These are phyloP conservation scores for Psilocybe cyanescens DNA, from an alignment of 768 basidiomycete genomes.

Conservation along the genomic window DNA sequence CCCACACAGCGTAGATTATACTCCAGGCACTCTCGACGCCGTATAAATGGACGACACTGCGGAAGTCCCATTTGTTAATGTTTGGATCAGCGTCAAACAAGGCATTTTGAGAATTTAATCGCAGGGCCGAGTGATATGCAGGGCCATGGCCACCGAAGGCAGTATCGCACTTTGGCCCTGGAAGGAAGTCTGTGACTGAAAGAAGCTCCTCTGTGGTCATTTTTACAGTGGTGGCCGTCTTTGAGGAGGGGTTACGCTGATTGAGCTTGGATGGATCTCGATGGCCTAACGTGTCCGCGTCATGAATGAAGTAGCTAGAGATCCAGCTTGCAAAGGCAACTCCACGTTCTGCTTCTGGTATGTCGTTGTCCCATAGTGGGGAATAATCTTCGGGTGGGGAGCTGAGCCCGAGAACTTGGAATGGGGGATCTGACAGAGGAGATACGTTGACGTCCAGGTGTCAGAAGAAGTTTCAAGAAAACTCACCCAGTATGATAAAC, in stretches of 20 bases:
- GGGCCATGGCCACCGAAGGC: background rate
- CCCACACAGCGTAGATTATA: conserved; percentile 4
- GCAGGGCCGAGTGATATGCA: background rate
- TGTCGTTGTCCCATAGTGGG: conserved; percentile 1
- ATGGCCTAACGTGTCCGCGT: background rate
- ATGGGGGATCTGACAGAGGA: conserved; percentile 2
- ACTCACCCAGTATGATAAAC: background rate
- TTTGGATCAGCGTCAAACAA: conserved; percentile 2
- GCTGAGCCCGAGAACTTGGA: background rate
- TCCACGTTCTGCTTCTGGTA: background rate
- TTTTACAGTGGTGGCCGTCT: background rate
- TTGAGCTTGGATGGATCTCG: conserved; percentile 1
- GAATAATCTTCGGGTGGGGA: background rate
- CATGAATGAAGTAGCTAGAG: conserved; percentile 8
- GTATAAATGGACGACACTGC: conserved; percentile 2
- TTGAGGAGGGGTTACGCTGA: background rate
- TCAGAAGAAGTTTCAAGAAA: background rate
- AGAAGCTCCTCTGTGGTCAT: background rate
- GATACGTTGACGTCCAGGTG: background rate
- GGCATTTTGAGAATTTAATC: background rate
- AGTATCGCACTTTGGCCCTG: background rate
- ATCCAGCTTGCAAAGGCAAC: conserved; percentile 3
- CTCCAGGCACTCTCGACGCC: conserved; percentile 3
- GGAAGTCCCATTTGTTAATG: background rate
- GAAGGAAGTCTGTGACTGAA: background rate